These are phyloP conservation scores for Endocarpon pusillum DNA, from an alignment of 495 filamentous ascomycete genomes.

Conservation along the genomic window DNA sequence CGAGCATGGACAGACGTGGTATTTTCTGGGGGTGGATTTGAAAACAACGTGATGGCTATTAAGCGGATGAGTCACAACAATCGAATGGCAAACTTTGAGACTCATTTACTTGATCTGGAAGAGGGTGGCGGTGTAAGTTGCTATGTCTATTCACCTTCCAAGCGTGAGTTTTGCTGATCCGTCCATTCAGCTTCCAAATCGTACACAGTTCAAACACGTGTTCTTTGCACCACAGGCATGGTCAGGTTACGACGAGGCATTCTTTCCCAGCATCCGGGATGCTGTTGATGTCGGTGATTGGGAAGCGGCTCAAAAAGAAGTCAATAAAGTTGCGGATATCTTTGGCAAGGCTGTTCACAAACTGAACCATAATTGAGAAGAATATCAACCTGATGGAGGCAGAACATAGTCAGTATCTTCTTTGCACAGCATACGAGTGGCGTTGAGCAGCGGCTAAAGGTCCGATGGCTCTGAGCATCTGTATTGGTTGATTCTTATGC, in stretches of 20 bases:
- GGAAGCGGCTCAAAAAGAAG: slow-evolving; percentile 47
- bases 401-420: too few species aligned
- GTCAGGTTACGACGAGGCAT: slow-evolving; percentile 55
- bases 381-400: too few species aligned
- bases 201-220: slow-evolving; percentile 90
- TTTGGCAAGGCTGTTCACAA: slow-evolving; percentile 48
- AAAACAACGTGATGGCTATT: slow-evolving; percentile 44
- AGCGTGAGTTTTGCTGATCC: slow-evolving; percentile 1
- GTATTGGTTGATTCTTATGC: too few species aligned
- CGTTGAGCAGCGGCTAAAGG: too few species aligned
- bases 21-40: slow-evolving; percentile 48
- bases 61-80: slow-evolving; percentile 51
- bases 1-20: slow-evolving; percentile 51
- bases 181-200: slow-evolving; percentile 50
- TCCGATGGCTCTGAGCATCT: too few species aligned
- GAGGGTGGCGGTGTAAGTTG: slow-evolving; percentile 49
- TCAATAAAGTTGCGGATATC: slow-evolving; percentile 54
- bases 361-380: slow-evolving; percentile 27
- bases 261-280: slow-evolving; percentile 77
- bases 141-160: slow-evolving; percentile 2
- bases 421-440: too few species aligned
- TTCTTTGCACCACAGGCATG: slow-evolving; percentile 70
- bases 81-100: slow-evolving; percentile 65
- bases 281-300: slow-evolving; percentile 56
- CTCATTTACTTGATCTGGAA: slow-evolving; percentile 58